Evolutionary conservation across 2,329 filamentous ascomycete genomes (phyloP).

Genomic region (Aaosphaeria arxii): DNA sequence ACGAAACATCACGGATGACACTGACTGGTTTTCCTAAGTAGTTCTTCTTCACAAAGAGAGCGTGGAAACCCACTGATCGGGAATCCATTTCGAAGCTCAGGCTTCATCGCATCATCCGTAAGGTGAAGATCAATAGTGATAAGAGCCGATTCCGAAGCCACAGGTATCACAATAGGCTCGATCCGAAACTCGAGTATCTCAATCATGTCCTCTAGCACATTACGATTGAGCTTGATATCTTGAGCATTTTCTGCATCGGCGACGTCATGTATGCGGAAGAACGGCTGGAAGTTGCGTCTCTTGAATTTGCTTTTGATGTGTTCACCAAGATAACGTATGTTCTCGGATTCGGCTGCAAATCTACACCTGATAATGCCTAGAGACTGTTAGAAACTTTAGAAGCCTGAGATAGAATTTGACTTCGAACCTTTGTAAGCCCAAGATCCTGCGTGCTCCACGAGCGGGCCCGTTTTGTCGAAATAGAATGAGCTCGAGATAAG

Average conservation of each 20-base stretch:
- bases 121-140: constrained; percentile 30
- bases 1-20: no score
- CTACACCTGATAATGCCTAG: constrained; percentile 29
- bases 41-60: no score
- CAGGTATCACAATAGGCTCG: constrained; percentile 3
- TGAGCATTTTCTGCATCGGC: constrained; percentile 1
- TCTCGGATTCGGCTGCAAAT: constrained; percentile 29
- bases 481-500: constrained; percentile 37
- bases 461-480: constrained; percentile 20
- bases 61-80: constrained; percentile 34
- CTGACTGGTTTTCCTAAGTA: no score
- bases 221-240: constrained; percentile 1
- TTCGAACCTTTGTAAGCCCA: no score
- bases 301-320: no score
- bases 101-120: constrained; percentile 24
- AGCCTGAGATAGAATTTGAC: no score
- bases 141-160: not conserved
- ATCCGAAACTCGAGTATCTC: constrained; percentile 3
- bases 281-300: constrained; percentile 35
- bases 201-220: constrained; percentile 6
- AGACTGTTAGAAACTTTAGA: no score
- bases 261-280: constrained; percentile 16
- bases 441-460: no score
- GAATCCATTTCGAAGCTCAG: constrained; percentile 33
- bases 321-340: constrained; percentile 29